phyloP scores from a whole-genome alignment of 1,284 basidiomycete species.

The Melanopsichium pennsylvanicum region DNA sequence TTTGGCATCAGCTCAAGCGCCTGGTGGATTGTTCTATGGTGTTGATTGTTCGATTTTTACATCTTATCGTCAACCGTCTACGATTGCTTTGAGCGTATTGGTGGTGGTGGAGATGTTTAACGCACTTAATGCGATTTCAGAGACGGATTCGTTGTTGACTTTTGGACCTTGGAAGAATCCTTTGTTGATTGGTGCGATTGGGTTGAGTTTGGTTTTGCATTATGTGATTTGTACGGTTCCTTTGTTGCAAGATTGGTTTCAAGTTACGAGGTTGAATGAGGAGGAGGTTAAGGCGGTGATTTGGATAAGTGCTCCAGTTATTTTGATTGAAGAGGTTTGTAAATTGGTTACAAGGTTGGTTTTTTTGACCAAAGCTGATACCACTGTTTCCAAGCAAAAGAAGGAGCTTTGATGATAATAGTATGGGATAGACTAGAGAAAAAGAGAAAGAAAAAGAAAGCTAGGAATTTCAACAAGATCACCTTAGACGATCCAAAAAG shows the following conservation, averaged over 20 bases:
- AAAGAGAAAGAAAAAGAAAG: no score
- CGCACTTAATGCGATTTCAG: conserved; percentile 97
- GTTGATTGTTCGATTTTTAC: conserved; percentile 95
- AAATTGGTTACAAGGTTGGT: conserved; percentile 24
- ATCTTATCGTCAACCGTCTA: conserved; percentile 81
- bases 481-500: no score
- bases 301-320: conserved; percentile 84
- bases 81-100: conserved; percentile 91
- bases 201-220: conserved; percentile 88
- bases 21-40: conserved; percentile 74
- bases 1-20: background rate
- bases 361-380: background rate
- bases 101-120: conserved; percentile 99
- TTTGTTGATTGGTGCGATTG: conserved; percentile 75
- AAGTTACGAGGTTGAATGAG: conserved; percentile 89
- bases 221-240: conserved; percentile 84
- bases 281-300: conserved; percentile 94
- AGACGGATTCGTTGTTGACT: conserved; percentile 89
- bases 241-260: conserved; percentile 71
- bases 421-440: no score
- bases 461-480: no score
- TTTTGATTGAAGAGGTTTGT: conserved; percentile 81
- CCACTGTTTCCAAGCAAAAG: conserved; percentile 4
- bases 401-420: conserved; percentile 10
- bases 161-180: conserved; percentile 93